Evolutionary conservation across 495 filamentous ascomycete genomes (phyloP), one percentile per base, ranked within the genome.

Genomic region (Podospora didyma): DNA sequence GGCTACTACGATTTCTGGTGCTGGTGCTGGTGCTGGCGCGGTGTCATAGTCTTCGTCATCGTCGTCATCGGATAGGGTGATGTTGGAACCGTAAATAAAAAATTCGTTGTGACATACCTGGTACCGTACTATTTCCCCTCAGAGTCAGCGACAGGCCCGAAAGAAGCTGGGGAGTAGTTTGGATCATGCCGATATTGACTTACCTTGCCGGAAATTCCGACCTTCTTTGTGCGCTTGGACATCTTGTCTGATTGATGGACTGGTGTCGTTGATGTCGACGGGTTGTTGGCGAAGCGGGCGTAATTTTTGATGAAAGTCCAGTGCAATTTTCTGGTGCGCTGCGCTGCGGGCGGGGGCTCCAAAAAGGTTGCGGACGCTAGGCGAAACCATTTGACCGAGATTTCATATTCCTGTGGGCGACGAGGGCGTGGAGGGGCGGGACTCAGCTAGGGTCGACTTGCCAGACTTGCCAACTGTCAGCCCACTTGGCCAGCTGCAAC

Each of bases 161-260:
- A n/a, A 14, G 17, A 7, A 16, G 20, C 42, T 21, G 24, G 9
- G 21, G 2, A 49, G 34, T 34, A 49, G 45, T 46, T 49, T 1
- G 4, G 23, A 31, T 31, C 19, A 39, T 20, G 12, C 11, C n/a
- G 53, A 35, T 28, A 51, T 17, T 62, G 48, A 65, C 62, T 51
- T 69, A 77, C 76, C 65, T 68, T 80, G 73, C 81, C 83, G 81
- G 81, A 84, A 64, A 84, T 80, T 69, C 92, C 90, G 89, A 96
- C 92, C 89, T 96, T 96, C 88, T 96, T 96, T 53, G 91, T 96
- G 80, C 91, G 85, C 82, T 96, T 96, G 70, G 91, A 93, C 91
- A 96, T 96, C 75, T 86, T 90, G 83, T 73, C 75, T 74, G 71
- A 62, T 62, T 67, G 51, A 53, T 67, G 59, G 37, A 53, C 48